These are phyloP conservation scores for Coelastrella sp. DNA, from an alignment of 139 green algal genomes.

Conservation along the genomic window DNA sequence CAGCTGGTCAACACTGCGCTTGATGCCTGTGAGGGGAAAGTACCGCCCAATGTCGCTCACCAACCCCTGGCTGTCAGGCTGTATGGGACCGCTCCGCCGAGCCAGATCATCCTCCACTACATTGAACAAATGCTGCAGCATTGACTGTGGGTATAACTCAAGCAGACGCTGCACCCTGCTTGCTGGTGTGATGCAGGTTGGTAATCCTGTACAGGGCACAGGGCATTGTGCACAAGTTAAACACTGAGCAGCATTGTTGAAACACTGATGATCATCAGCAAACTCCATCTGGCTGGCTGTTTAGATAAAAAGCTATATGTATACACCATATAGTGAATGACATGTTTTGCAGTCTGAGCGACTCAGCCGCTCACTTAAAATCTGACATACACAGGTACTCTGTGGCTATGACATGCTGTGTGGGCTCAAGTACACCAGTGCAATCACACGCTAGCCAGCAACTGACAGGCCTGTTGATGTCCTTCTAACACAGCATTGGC, in stretches of 20 bases:
- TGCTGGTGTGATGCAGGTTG: not conserved
- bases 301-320: too few species aligned
- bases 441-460: not conserved
- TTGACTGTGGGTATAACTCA: not conserved
- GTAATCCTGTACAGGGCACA: too few species aligned
- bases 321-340: too few species aligned
- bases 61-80: not conserved
- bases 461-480: not conserved
- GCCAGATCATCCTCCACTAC: not conserved
- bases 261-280: too few species aligned
- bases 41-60: not conserved
- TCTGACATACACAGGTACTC: too few species aligned
- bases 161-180: not conserved
- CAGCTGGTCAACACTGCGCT: not conserved
- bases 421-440: not conserved
- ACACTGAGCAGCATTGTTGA: too few species aligned
- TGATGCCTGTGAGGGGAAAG: not conserved
- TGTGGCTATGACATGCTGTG: not conserved
- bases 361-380: too few species aligned
- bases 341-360: too few species aligned
- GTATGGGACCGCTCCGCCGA: not conserved
- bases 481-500: not conserved
- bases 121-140: not conserved
- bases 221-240: too few species aligned
- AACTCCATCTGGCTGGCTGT: too few species aligned